Evolutionary conservation across 73 alveolate species (phyloP), one percentile per base, ranked within the genome.

Genomic region (Tetrahymena elliotti): DNA sequence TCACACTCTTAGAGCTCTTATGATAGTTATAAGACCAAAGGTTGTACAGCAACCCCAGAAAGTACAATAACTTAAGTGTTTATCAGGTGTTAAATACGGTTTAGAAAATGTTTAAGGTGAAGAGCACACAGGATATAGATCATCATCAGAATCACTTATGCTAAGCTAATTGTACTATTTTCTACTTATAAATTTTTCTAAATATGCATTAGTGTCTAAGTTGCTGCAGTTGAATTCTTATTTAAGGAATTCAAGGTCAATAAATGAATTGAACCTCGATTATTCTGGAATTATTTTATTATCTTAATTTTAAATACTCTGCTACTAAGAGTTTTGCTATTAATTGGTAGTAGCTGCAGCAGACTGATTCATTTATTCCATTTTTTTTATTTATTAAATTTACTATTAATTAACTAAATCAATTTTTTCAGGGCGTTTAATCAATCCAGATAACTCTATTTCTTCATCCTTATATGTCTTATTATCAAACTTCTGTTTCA

Each of bases 1-100:
- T 68, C 88, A 68, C 33, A 68, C 36, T 27, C 88, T n/a, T 27
- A 31, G n/a, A 68, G 36, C 88, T 68, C 88, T 68, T 68, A 68
- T 27, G 36, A 84, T 93, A 37, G 88, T 37, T 6, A 38, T 38
- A 13, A 94, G 35, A 38, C 96, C 96, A 27, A 94, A 94, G 7
- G 84, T 38, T 35, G 96, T 68, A 39, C 96, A 94, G 38, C 95
- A 94, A 16, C 96, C 96, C 96, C 96, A 94, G 53, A 94, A 94
- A 88, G 93, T 68, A 52, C 83, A 94, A 94, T 94, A 94, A 15
- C 95, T 94, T 52, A 52, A 41, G 27, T 94, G 96, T 84, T 84
- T 94, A 31, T 94, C 96, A 20, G 96, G 96, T 31, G 96, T 94
- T 92, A 94, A 52, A 36, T 94, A 94, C 7, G 96, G 96, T 38